Evolutionary conservation across 306 rosid species (phyloP), one percentile per base, ranked within the genome.

Genomic region (Betula pendula): DNA sequence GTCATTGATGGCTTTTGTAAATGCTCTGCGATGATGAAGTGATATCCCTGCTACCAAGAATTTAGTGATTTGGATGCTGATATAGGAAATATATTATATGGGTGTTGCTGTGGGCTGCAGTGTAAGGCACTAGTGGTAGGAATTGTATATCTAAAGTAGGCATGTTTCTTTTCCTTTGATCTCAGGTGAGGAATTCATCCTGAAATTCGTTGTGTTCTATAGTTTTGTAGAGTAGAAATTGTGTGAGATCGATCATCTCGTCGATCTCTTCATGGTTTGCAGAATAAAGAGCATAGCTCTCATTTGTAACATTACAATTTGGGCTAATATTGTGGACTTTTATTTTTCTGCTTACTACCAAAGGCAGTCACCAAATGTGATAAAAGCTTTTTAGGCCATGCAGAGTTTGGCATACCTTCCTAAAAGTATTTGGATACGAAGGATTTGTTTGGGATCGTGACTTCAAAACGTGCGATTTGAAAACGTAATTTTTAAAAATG

Each of bases 1-100:
- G 74, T 93, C 96, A 6, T 74, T 93, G 87, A 77, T 87, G 88
- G 92, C 91, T 38, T 90, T 93, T 47, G 89, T 93, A 27, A 87
- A 89, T 69, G 97, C 96, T 75, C 84, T 93, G 2, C 63, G 90
- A 77, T 95, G 47, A 65, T 65, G 7, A 35, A 8, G 4, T 35
- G 70, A 19, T 19, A 65, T 58, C 47, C 16, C 70, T 65, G 24
- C 45, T 31, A 65, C 6, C 47, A 65, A 65, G 70, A 35, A 9
- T 8, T 35, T 11, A 35, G 45, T 31, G 35, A 35, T 65, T 65
- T 35, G 47, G 45, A 19, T 35, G 70, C 45, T 8, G 25, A 65
- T 17, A 65, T 65, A 1, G 70, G 27, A 6, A 63, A 17, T 3
- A 3, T 29, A 60, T 31, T 14, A 31, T 62, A 31, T 62, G 8